Evolutionary conservation across 2,329 filamentous ascomycete species (phyloP).

Genomic region (Neopestalotiopsis sp.): DNA sequence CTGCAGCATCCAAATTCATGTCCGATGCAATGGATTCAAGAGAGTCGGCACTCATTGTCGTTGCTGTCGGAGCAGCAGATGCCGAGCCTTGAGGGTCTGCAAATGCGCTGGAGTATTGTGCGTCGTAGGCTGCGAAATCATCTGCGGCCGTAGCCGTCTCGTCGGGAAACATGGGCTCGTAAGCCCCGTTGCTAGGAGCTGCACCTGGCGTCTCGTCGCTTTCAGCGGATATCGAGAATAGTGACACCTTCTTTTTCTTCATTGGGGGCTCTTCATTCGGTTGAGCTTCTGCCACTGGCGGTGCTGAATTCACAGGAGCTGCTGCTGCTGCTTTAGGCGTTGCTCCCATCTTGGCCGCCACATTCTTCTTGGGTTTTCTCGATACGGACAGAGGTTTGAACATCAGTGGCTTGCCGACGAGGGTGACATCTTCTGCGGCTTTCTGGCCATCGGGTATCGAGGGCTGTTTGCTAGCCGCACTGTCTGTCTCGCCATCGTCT

Average conservation of each 20-base stretch:
- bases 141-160: conserved; percentile 34
- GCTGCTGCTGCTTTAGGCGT: conserved; percentile 22
- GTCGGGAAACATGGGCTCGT: conserved; percentile 58
- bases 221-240: conserved; percentile 69
- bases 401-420: conserved; percentile 81
- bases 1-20: conserved; percentile 78
- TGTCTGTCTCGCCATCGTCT: conserved; percentile 35
- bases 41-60: conserved; percentile 48
- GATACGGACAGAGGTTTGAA: conserved; percentile 89
- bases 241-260: conserved; percentile 67
- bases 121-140: conserved; percentile 41
- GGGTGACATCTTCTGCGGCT: conserved; percentile 67
- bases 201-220: conserved; percentile 29
- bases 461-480: conserved; percentile 51
- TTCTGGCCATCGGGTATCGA: conserved; percentile 62
- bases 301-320: conserved; percentile 22
- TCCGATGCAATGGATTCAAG: conserved; percentile 76
- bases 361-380: conserved; percentile 75
- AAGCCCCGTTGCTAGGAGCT: conserved; percentile 38
- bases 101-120: conserved; percentile 36
- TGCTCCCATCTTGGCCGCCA: conserved; percentile 43
- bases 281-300: conserved; percentile 26
- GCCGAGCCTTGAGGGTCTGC: conserved; percentile 32
- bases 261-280: conserved; percentile 32
- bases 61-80: conserved; percentile 19